Base-by-base conservation (phyloP, 805 yeast species). In the Saccharomycopsis babjevae region DNA sequence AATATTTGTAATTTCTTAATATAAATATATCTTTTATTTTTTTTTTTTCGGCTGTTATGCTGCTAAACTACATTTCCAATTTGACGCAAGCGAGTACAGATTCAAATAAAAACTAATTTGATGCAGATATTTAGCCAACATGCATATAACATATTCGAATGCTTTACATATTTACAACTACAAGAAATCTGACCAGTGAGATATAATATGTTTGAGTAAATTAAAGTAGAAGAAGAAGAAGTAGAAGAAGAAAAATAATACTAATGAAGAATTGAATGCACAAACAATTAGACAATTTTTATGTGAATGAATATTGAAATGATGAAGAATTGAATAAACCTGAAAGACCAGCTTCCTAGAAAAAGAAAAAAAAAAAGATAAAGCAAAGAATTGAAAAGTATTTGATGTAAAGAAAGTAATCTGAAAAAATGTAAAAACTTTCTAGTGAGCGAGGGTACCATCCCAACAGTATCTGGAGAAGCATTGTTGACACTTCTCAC, bases 381-480 rank as follows among this genome's bases (percentile, higher is more conserved):
- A 40, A 16, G 11, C 20, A 40, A n/a, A 40, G 8, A 40, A 40
- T 40, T 40, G 7, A n/a, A 40, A 46, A 10, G 22, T 18, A 42
- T 8, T 22, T 46, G 28, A 46, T 43, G 20, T 6, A 10, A 22
- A 22, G 30, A 18, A 22, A 8, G 18, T 11, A 3, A 46, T 13
- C 3, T 25, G n/a, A 22, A 46, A 28, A 18, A 22, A 36, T 34
- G 30, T n/a, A 15, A 10, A 38, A 54, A 36, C 30, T 18, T 16
- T 13, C 30, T 40, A 57, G 13, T 40, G 50, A 34, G 42, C 54
- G n/a, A 43, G 18, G 18, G 59, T 50, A 3, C 91, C 92, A 64
- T 80, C 77, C 92, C 92, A 89, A 73, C 97, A 89, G 72, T 89
- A 89, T 11, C 75, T 76, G 42, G 75, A 72, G 71, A 89, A 88